Conservation (phyloP, 805 yeast species). For the Candida loeiensis region DNA sequence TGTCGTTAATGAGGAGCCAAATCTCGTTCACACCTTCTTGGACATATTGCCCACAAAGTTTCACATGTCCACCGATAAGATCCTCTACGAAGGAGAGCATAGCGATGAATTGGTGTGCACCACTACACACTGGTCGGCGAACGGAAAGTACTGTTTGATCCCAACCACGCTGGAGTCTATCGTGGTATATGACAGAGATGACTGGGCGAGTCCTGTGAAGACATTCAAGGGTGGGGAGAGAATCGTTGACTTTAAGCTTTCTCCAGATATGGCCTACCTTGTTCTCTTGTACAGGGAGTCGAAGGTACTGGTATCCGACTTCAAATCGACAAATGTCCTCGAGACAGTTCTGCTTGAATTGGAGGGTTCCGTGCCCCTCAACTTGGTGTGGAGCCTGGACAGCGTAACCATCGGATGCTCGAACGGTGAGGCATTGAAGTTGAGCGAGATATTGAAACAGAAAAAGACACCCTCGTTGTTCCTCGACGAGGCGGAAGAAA, state of each 20-base stretch:
- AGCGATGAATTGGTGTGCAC: slow-evolving; percentile 47
- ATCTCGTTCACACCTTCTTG: slow-evolving; percentile 43
- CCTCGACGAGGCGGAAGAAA: slow-evolving; percentile 15
- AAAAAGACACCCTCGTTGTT: slow-evolving; percentile 6
- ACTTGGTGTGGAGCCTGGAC: slow-evolving; percentile 25
- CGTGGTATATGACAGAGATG: slow-evolving; percentile 40
- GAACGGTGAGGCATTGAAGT: slow-evolving; percentile 36
- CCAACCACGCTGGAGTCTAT: slow-evolving; percentile 53
- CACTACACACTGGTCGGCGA: slow-evolving; percentile 65
- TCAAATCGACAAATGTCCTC: slow-evolving; percentile 29
- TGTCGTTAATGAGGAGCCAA: slow-evolving; percentile 53
- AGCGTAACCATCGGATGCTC: slow-evolving; percentile 41
- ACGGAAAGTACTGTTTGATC: slow-evolving; percentile 65
- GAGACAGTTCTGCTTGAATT: slow-evolving; percentile 13
- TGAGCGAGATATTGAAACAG: slow-evolving; percentile 14
- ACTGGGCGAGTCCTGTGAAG: slow-evolving; percentile 24
- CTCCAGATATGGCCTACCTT: slow-evolving; percentile 57
- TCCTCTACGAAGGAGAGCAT: slow-evolving; percentile 42
- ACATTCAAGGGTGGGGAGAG: slow-evolving; percentile 16
- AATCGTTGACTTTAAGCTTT: slow-evolving; percentile 54
- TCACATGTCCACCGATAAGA: slow-evolving; percentile 27
- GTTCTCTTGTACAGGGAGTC: slow-evolving; percentile 58
- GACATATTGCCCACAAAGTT: slow-evolving; percentile 39
- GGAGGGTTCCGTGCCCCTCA: slow-evolving; percentile 25
- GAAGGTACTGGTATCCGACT: slow-evolving; percentile 55